A percentile compares a stretch with the other conserved stretches of the same genome.
phyloP scores from a whole-genome alignment of 495 filamentous ascomycete species.

The Astrocystis sublimbata region DNA sequence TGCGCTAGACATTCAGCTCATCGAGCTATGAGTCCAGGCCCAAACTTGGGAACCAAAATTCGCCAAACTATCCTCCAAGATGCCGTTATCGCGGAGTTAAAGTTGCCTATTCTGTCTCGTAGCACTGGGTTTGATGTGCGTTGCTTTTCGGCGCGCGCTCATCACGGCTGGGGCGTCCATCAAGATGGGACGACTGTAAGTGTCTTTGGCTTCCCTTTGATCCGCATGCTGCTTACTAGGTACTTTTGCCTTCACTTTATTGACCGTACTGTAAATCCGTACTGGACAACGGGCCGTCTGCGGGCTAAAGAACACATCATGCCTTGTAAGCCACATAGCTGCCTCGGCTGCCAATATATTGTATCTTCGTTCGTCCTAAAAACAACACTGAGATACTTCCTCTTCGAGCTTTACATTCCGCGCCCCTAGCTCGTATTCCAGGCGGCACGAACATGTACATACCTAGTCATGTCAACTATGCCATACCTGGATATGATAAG shows the following conservation, averaged over 20 bases:
- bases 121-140: neutral
- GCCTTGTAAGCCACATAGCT: no score
- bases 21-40: slow-evolving; percentile 1
- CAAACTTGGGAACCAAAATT: no score
- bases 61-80: no score
- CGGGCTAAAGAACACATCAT: neutral
- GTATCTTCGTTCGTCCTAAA: neutral
- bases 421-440: neutral
- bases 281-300: neutral
- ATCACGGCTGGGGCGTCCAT: neutral
- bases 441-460: neutral
- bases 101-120: neutral
- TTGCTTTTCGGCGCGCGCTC: neutral
- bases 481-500: neutral
- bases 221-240: slow-evolving; percentile 4
- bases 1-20: slow-evolving; percentile 1
- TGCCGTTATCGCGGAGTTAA: neutral
- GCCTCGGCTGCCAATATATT: neutral
- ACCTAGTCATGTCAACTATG: neutral
- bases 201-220: neutral
- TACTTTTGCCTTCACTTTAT: neutral
- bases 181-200: neutral
- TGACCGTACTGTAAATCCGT: neutral
- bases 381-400: neutral
- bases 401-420: neutral